These are phyloP conservation scores for Ceratobasidium papillatum DNA, from an alignment of 1,284 basidiomycete species.

Conservation along the genomic window DNA sequence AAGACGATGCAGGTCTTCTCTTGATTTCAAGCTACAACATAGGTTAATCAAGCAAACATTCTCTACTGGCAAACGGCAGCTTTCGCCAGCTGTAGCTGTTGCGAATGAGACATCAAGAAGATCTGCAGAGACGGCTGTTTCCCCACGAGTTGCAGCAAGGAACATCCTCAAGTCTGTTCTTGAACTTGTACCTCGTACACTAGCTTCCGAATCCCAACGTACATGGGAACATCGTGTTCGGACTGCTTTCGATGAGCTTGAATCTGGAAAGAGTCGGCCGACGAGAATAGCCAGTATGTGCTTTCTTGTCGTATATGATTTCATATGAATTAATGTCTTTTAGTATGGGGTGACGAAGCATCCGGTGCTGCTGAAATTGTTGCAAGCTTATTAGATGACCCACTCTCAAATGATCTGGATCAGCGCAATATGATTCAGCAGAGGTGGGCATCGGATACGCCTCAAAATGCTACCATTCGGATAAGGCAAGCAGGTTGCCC, in stretches of 20 bases:
- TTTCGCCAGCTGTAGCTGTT: slow-evolving; percentile 7
- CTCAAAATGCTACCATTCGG: not conserved
- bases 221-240: slow-evolving; percentile 18
- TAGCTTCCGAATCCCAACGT: not conserved
- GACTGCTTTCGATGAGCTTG: slow-evolving; percentile 32
- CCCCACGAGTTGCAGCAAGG: slow-evolving; percentile 33
- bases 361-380: slow-evolving; percentile 34
- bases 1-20: not conserved
- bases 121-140: slow-evolving; percentile 17
- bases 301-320: not conserved
- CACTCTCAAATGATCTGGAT: slow-evolving; percentile 22
- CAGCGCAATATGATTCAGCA: slow-evolving; percentile 31
- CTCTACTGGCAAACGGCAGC: not conserved
- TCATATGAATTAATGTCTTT: not conserved
- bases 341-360: slow-evolving; percentile 36
- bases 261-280: slow-evolving; percentile 29
- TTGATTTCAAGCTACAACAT: not conserved
- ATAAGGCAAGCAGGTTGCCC: slow-evolving; percentile 17
- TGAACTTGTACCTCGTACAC: slow-evolving; percentile 24
- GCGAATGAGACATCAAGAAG: not conserved
- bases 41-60: not conserved
- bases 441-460: not conserved
- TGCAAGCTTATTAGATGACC: slow-evolving; percentile 25
- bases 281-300: slow-evolving; percentile 26
- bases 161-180: slow-evolving; percentile 27